Percentiles rank a stretch among this genome's conserved stretches.
phyloP scores from a whole-genome alignment of 345 rosid species.

The Hibiscus tridactylites region DNA sequence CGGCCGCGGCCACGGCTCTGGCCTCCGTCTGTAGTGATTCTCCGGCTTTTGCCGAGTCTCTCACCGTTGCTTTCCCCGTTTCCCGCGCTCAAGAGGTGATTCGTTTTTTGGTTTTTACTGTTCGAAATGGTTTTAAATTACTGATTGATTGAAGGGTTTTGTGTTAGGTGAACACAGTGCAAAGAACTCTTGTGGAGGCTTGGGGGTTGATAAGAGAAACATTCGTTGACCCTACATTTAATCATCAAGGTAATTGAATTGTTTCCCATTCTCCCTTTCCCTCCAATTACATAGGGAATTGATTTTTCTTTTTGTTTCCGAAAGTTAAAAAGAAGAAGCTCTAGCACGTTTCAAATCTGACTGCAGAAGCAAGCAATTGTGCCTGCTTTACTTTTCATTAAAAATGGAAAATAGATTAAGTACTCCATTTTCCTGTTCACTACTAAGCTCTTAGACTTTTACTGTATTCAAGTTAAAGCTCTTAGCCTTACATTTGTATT shows the following conservation, averaged over 20 bases:
- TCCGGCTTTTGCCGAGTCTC: conserved; percentile 66
- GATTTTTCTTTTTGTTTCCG: no score
- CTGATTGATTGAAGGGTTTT: conserved; percentile 8
- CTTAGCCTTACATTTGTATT: background rate
- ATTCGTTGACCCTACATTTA: conserved; percentile 77
- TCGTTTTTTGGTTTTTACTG: background rate
- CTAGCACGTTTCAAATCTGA: no score
- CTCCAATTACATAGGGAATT: background rate
- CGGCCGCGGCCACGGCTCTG: conserved; percentile 48
- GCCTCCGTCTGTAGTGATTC: conserved; percentile 39
- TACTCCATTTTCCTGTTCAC: background rate
- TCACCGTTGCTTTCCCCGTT: conserved; percentile 76
- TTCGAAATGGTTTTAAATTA: background rate
- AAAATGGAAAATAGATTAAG: background rate
- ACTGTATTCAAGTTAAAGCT: background rate
- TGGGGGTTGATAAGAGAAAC: conserved; percentile 93
- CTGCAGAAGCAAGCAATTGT: background rate
- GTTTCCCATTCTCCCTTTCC: background rate
- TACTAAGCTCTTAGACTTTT: background rate
- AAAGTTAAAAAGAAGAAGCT: no score
- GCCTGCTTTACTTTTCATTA: background rate
- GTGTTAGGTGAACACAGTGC: conserved; percentile 72
- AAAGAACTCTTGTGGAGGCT: conserved; percentile 88
- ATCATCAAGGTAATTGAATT: conserved; percentile 59
- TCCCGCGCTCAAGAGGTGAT: conserved; percentile 78